A percentile compares a stretch with the other conserved stretches of the same genome.
phyloP scores from a whole-genome alignment of 202 grass and related monocot species.

The Sporobolus alterniflorus region DNA sequence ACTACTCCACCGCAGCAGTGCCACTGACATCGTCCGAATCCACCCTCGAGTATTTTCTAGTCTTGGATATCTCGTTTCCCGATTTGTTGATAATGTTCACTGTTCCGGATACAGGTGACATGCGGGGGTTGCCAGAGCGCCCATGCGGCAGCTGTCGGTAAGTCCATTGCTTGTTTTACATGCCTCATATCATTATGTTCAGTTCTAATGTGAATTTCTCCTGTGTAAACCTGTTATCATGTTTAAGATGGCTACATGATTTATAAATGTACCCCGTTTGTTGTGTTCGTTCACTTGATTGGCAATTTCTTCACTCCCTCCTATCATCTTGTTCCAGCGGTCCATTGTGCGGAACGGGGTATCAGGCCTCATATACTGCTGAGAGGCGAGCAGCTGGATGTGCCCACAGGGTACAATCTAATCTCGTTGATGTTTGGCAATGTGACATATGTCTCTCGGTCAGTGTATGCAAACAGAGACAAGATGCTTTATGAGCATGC shows the following conservation, averaged over 20 bases:
- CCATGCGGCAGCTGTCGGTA: slow-evolving; percentile 86
- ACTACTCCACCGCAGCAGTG: slow-evolving; percentile 45
- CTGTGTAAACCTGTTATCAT: not conserved
- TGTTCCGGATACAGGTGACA: slow-evolving; percentile 55
- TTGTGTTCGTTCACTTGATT: not conserved
- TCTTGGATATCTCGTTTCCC: not conserved
- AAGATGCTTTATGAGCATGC: slow-evolving; percentile 87
- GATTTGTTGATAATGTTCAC: not conserved
- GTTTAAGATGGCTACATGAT: slow-evolving; percentile 3
- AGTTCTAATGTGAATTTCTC: not conserved
- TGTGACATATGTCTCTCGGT: slow-evolving; percentile 59
- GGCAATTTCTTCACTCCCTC: not conserved
- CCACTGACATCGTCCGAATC: slow-evolving; percentile 58
- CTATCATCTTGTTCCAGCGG: slow-evolving; percentile 53
- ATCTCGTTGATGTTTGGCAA: slow-evolving; percentile 81
- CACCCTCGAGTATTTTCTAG: not conserved
- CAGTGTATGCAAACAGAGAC: slow-evolving; percentile 65
- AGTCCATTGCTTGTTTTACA: not conserved
- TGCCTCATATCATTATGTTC: not conserved
- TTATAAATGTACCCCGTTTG: not conserved
- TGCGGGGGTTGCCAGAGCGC: slow-evolving; percentile 93
- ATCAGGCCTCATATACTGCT: slow-evolving; percentile 77
- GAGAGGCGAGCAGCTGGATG: slow-evolving; percentile 74
- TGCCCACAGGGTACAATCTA: slow-evolving; percentile 89
- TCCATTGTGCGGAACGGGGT: slow-evolving; percentile 77